Base-by-base conservation (phyloP, 1,139 yeast species). In the Petasospora rhodanensis region DNA sequence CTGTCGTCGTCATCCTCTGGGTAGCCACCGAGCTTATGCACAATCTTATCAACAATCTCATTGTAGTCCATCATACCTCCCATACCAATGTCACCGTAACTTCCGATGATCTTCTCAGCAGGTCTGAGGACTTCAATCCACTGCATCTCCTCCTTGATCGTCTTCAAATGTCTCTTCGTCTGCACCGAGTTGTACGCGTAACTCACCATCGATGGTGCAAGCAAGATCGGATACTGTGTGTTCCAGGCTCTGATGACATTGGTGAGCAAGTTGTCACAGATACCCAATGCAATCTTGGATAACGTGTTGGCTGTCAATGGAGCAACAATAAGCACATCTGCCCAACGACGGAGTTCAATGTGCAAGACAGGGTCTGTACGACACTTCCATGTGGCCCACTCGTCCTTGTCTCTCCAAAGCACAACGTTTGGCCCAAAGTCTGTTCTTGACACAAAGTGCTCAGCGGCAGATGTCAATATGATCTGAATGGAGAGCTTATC, bases 151-250 rank as follows among this genome's bases (percentile, higher is more conserved):
- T 85, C 95, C 35, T 76, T 73, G 39, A 89, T 76, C 22, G 79
- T 67, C 43, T 73, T 70, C 40, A 85, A 65, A 51, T 87, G 96
- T 36, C 89, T 73, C 57, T 79, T 84, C 2, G 96, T 89, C 27
- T 89, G 77, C 2, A 87, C 82, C 20, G 94, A 85, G 49, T 81
- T 84, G 58, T 87, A 89, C 34, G 95, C 85, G 56, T 84, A 82
- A 38, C 91, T 81, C 17, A 85, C 87, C 96, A 89, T 87, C 4
- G 95, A 87, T 4, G 97, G 96, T 0, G 96, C 97, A 34, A 86
- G 68, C 24, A 87, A 62, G 7, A 89, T 77, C 0, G 97, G 96
- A 47, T 79, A 84, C 33, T 83, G 79, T 0, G 91, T 76, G 53
- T 87, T 84, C 96, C 97, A 89, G 3, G 95, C 95, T 43, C 96